Evolutionary conservation across 768 basidiomycete species (phyloP).

Genomic region (Hygrophorus pudorinus): DNA sequence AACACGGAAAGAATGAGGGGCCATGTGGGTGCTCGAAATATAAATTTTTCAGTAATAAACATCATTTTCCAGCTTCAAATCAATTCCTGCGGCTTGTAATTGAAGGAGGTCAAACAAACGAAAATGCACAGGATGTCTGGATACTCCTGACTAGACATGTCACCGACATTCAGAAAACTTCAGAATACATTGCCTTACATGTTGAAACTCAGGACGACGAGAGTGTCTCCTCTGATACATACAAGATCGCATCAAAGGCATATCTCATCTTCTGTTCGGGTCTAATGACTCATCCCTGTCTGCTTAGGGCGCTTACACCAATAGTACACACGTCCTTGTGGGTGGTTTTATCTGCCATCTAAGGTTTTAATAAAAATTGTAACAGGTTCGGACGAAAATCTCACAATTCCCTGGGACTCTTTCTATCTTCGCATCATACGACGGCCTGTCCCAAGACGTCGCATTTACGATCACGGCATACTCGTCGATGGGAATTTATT

Average conservation of each 20-base stretch:
- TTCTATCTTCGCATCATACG: conserved; percentile 57
- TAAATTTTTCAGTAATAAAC: not conserved
- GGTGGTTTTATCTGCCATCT: conserved; percentile 5
- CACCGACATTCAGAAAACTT: conserved; percentile 40
- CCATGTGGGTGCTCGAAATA: conserved; percentile 13
- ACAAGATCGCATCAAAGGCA: conserved; percentile 7
- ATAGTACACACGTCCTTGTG: conserved; percentile 41
- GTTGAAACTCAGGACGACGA: conserved; percentile 23
- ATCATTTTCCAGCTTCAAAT: conserved; percentile 21
- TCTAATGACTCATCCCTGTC: not conserved
- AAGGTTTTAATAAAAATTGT: not conserved
- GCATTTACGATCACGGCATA: conserved; percentile 64
- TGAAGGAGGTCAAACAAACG: conserved; percentile 26
- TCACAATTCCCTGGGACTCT: conserved; percentile 30
- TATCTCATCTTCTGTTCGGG: not conserved
- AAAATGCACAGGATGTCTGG: conserved; percentile 49
- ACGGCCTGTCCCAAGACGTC: conserved; percentile 49
- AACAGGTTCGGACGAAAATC: conserved; percentile 27
- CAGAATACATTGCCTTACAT: conserved; percentile 62
- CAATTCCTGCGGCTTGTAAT: conserved; percentile 29
- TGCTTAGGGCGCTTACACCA: conserved; percentile 38
- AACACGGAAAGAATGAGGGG: conserved; percentile 16
- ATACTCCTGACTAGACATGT: conserved; percentile 74
- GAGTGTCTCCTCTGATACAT: not conserved
- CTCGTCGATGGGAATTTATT: conserved; percentile 31